These are phyloP conservation scores for Orychophragmus violaceus DNA, from an alignment of 345 rosid genomes.

Conservation along the genomic window DNA sequence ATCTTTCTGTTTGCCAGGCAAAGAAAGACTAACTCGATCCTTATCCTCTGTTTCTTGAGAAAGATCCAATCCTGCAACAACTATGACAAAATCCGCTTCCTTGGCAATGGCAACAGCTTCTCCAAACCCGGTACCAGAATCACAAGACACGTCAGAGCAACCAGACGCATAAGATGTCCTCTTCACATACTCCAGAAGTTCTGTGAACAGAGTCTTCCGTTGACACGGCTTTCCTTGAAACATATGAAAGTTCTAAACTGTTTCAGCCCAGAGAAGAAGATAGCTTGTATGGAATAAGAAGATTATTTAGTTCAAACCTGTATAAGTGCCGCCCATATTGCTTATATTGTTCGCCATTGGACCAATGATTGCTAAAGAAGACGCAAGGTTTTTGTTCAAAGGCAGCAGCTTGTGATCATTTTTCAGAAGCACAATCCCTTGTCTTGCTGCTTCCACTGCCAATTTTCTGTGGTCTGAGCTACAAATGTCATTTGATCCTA, in stretches of 20 bases:
- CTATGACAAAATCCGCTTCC: constrained; percentile 56
- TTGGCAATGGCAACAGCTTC: constrained; percentile 57
- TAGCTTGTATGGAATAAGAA: not conserved
- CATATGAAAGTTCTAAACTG: not conserved
- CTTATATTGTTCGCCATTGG: constrained; percentile 58
- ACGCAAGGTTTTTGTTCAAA: constrained; percentile 37
- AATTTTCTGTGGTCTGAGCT: constrained; percentile 51
- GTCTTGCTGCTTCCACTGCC: constrained; percentile 81
- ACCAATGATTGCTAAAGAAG: constrained; percentile 75
- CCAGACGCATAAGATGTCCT: constrained; percentile 50
- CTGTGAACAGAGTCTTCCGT: constrained; percentile 52
- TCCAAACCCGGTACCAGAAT: constrained; percentile 38
- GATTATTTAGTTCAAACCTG: constrained; percentile 42
- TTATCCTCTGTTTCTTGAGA: constrained; percentile 86
- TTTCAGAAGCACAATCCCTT: constrained; percentile 93
- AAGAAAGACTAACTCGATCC: constrained; percentile 75
- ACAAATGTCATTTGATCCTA: constrained; percentile 65
- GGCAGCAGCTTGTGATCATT: constrained; percentile 69
- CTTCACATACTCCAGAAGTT: constrained; percentile 43
- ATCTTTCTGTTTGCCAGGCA: constrained; percentile 77
- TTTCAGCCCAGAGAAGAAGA: not conserved
- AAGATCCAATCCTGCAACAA: constrained; percentile 74
- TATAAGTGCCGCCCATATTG: constrained; percentile 68
- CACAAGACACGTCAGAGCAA: constrained; percentile 60
- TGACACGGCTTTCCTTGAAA: constrained; percentile 64